Conservation (phyloP, 2,329 filamentous ascomycete genomes). For the Hymenoscyphus infarciens region DNA sequence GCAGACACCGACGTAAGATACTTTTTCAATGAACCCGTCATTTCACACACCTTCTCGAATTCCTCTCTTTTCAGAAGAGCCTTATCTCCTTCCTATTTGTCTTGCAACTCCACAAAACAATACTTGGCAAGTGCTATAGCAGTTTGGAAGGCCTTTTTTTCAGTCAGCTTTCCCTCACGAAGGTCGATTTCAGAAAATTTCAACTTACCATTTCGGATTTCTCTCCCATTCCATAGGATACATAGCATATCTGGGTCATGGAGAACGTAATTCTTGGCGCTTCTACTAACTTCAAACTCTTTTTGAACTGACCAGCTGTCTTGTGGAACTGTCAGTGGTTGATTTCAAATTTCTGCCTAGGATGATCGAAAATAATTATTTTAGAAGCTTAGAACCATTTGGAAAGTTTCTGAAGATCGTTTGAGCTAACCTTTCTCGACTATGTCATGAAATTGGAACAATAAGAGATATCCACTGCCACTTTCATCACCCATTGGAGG, state of each 20-base stretch:
- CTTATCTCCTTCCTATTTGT: not conserved
- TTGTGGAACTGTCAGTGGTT: not conserved
- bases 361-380: no score
- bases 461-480: no score
- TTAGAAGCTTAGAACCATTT: no score
- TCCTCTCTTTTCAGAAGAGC: not conserved
- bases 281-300: not conserved
- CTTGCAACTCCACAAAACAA: not conserved
- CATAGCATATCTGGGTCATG: not conserved
- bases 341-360: not conserved
- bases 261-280: not conserved
- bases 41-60: constrained; percentile 1
- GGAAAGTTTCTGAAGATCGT: no score
- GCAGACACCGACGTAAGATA: not conserved
- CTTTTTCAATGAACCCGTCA: not conserved
- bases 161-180: not conserved
- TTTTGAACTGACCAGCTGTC: not conserved
- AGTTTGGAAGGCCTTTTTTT: not conserved
- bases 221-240: not conserved
- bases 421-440: no score
- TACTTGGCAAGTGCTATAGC: not conserved
- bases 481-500: no score
- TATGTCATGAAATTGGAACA: no score
- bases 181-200: not conserved
- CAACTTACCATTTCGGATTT: constrained; percentile 1